Evolutionary conservation across 129 eudicot species (phyloP).

Genomic region (Rutidosis leptorrhynchoides): DNA sequence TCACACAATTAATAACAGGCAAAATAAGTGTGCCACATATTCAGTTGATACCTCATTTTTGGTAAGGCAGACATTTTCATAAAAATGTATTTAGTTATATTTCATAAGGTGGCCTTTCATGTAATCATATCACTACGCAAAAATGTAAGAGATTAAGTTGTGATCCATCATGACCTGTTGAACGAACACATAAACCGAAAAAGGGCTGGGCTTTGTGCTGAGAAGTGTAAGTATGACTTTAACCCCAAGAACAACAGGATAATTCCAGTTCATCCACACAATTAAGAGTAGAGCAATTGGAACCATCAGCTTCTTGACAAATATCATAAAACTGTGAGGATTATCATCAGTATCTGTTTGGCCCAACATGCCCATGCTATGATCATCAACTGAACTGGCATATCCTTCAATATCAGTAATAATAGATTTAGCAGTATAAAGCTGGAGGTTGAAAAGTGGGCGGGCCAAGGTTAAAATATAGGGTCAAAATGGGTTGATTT

Average conservation of each 20-base stretch:
- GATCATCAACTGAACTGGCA: slow-evolving; percentile 36
- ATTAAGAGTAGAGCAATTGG: slow-evolving; percentile 49
- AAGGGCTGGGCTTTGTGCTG: slow-evolving; percentile 60
- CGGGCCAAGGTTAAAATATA: background rate
- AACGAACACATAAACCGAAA: slow-evolving; percentile 50
- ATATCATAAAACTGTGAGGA: slow-evolving; percentile 35
- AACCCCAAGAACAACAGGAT: slow-evolving; percentile 53
- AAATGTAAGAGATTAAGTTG: slow-evolving; percentile 5
- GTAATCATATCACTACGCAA: background rate
- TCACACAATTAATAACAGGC: slow-evolving; percentile 2
- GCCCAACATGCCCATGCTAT: slow-evolving; percentile 17
- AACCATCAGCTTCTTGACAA: slow-evolving; percentile 45
- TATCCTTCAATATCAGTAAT: slow-evolving; percentile 37
- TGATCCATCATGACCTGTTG: slow-evolving; percentile 52
- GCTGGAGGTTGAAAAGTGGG: background rate
- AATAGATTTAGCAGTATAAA: slow-evolving; percentile 21
- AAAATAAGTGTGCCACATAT: background rate
- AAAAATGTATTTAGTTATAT: slow-evolving; percentile 3
- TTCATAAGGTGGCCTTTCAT: background rate
- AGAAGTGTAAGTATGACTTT: slow-evolving; percentile 48
- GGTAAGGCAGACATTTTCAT: slow-evolving; percentile 1
- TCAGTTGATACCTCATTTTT: background rate
- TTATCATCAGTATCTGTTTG: slow-evolving; percentile 37
- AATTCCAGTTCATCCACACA: slow-evolving; percentile 53
- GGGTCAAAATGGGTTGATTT: background rate